phyloP scores from a whole-genome alignment of 441 rosid genomes.

The Corymbia calophylla region DNA sequence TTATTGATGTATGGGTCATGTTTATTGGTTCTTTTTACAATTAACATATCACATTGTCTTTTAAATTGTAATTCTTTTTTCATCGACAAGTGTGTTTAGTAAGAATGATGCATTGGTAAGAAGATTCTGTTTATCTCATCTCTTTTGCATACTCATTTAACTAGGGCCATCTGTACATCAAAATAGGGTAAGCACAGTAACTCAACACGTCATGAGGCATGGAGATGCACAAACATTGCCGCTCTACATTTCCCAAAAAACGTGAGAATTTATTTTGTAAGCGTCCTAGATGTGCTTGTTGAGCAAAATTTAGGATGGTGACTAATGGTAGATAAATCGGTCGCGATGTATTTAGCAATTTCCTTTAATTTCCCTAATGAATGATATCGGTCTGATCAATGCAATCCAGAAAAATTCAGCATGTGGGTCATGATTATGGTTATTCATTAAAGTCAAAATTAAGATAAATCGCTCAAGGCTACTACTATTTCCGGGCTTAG shows the following conservation, averaged over 20 bases:
- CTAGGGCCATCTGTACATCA: not conserved
- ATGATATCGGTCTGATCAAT: not conserved
- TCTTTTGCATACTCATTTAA: not conserved
- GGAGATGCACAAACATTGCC: not conserved
- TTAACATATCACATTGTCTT: not conserved
- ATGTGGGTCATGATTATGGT: not conserved
- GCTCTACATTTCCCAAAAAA: not conserved
- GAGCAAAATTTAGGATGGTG: not conserved
- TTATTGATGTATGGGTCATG: not conserved
- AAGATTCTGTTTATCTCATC: not conserved
- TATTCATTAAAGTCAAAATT: not conserved
- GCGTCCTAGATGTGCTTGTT: too few relatives aligned
- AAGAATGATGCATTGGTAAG: not conserved
- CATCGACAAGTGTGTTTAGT: not conserved
- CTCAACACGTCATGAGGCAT: not conserved
- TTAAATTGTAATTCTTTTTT: not conserved
- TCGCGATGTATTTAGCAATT: not conserved
- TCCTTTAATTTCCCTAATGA: not conserved
- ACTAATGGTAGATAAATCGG: not conserved
- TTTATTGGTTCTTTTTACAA: not conserved
- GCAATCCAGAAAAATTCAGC: not conserved
- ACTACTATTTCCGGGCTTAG: not conserved
- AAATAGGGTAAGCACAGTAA: not conserved
- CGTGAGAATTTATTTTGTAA: not conserved
- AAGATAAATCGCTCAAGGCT: not conserved